Percentiles rank a stretch among this genome's conserved stretches.
These are phyloP conservation scores for Blastobotrys capitulatus DNA, from an alignment of 1,139 yeast species.

Conservation along the genomic window DNA sequence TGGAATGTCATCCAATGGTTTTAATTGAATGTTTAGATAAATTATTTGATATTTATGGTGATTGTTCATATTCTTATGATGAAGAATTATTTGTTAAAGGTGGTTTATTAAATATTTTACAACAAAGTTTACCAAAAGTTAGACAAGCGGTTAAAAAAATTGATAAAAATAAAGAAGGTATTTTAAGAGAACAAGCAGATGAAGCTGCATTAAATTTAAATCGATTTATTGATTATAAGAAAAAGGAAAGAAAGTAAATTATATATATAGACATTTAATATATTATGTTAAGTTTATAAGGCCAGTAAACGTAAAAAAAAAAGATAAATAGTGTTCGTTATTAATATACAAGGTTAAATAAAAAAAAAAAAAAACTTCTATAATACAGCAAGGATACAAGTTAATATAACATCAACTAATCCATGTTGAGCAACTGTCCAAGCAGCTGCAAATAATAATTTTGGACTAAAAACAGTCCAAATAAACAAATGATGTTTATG, in stretches of 20 bases:
- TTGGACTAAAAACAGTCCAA: conserved; percentile 98
- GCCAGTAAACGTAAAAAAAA: background rate
- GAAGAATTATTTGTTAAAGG: conserved; percentile 56
- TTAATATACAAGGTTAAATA: background rate
- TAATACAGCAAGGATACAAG: conserved; percentile 8
- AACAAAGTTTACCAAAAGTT: conserved; percentile 43
- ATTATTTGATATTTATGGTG: conserved; percentile 79
- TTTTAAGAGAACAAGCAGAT: conserved; percentile 58
- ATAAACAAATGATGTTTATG: conserved; percentile 83
- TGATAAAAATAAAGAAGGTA: conserved; percentile 58
- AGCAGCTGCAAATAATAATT: conserved; percentile 68
- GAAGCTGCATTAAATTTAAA: conserved; percentile 63
- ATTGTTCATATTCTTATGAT: conserved; percentile 62
- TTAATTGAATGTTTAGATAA: conserved; percentile 58
- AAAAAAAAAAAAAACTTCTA: background rate
- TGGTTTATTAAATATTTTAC: conserved; percentile 44
- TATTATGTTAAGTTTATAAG: background rate
- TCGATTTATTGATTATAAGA: conserved; percentile 74
- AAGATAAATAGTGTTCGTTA: background rate
- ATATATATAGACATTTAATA: conserved; percentile 1
- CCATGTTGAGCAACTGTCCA: conserved; percentile 49
- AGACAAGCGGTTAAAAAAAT: conserved; percentile 53
- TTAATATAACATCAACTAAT: conserved; percentile 20
- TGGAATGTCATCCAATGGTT: conserved; percentile 34
- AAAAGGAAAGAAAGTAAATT: conserved; percentile 31